Percentiles rank a stretch among this genome's conserved stretches.
These are phyloP conservation scores for Melanomma pulvis-pyrius DNA, from an alignment of 495 filamentous ascomycete species.

Conservation along the genomic window DNA sequence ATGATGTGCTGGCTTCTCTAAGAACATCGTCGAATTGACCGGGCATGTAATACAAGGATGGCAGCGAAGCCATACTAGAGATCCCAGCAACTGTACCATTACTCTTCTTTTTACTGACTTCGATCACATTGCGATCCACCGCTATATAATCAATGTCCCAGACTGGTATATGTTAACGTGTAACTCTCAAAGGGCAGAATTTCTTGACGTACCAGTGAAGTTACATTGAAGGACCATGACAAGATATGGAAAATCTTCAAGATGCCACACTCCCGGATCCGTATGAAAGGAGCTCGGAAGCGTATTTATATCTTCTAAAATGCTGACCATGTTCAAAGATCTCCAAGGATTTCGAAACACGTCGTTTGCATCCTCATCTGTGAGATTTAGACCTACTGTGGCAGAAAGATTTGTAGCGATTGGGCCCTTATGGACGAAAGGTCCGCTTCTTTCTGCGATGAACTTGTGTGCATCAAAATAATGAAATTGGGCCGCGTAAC, in stretches of 20 bases:
- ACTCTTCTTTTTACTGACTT: constrained; percentile 4
- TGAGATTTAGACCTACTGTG: neutral
- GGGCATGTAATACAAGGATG: neutral
- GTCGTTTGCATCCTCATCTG: constrained; percentile 5
- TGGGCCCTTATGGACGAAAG: neutral
- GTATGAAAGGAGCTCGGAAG: neutral
- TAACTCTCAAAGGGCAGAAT: neutral
- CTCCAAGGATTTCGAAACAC: constrained; percentile 26
- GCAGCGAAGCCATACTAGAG: neutral
- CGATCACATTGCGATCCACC: neutral
- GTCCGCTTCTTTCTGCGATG: neutral
- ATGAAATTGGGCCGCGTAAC: neutral
- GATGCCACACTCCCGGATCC: constrained; percentile 1
- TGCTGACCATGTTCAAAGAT: neutral
- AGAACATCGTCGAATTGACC: neutral
- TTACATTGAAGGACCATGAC: neutral
- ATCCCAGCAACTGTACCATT: constrained; percentile 25
- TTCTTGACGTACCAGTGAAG: neutral
- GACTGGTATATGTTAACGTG: neutral
- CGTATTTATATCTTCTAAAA: neutral
- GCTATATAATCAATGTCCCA: constrained; percentile 9
- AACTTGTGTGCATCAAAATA: constrained; percentile 9
- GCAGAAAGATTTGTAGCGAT: neutral
- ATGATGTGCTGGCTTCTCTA: neutral
- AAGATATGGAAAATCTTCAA: neutral